Evolutionary conservation across 1,139 yeast species (phyloP).

Genomic region (Debaryomyces robertsiae): DNA sequence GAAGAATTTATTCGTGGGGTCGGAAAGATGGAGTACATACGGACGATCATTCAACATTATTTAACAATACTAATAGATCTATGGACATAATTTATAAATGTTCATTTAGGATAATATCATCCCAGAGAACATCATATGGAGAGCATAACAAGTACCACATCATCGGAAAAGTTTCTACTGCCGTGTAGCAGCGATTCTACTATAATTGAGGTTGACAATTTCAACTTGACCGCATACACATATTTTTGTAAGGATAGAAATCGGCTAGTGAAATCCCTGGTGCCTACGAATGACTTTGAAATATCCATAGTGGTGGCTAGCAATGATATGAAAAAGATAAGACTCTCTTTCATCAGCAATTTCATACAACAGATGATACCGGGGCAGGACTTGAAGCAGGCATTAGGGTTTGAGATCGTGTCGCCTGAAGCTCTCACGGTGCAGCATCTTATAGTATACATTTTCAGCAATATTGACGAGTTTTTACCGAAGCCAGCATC

Average conservation of each 20-base stretch:
- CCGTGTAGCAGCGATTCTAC: constrained; percentile 2
- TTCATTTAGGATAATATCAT: no score
- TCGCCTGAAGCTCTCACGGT: constrained; percentile 3
- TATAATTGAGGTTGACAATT: constrained; percentile 3
- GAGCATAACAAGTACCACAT: not conserved
- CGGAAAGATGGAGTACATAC: constrained; percentile 8
- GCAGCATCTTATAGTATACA: constrained; percentile 6
- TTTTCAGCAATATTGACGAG: constrained; percentile 4
- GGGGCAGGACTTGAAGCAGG: constrained; percentile 1
- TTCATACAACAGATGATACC: constrained; percentile 5
- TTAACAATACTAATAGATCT: no score
- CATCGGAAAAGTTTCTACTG: not conserved
- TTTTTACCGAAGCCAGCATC: not conserved
- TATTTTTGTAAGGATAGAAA: constrained; percentile 1
- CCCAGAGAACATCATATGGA: no score
- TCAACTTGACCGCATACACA: constrained; percentile 1
- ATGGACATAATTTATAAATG: no score
- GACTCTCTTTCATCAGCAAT: not conserved
- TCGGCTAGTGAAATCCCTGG: not conserved
- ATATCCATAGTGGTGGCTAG: not conserved
- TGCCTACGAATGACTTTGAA: not conserved
- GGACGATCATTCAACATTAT: no score
- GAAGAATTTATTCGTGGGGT: constrained; percentile 6
- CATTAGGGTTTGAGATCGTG: not conserved
- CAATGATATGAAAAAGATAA: not conserved